A percentile compares a stretch with the other conserved stretches of the same genome.
These are phyloP conservation scores for Abrus pulchellus DNA, from an alignment of 306 rosid genomes.

Conservation along the genomic window DNA sequence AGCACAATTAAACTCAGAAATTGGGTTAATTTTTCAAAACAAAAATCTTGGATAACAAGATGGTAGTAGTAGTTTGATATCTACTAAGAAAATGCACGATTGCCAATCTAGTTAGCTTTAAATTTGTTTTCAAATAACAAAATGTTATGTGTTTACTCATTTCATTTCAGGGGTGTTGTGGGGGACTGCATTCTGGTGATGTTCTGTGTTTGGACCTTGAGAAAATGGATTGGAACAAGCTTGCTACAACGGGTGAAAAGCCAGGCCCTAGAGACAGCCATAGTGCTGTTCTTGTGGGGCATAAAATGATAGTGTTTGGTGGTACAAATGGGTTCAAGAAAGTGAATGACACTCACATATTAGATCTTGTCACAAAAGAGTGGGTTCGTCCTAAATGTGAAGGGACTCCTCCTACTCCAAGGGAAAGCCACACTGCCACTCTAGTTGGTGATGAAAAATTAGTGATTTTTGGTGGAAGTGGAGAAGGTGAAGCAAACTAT, in stretches of 20 bases:
- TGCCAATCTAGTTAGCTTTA: neutral
- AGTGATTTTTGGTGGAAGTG: constrained; percentile 94
- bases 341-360: constrained; percentile 79
- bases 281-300: constrained; percentile 72
- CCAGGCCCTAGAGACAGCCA: constrained; percentile 99
- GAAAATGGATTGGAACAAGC: constrained; percentile 81
- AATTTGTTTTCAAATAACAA: constrained; percentile 6
- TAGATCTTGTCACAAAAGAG: constrained; percentile 74
- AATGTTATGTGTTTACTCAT: neutral
- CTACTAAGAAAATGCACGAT: neutral
- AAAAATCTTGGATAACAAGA: neutral
- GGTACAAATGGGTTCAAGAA: constrained; percentile 94
- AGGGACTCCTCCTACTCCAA: constrained; percentile 85
- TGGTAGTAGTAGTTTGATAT: too few relatives aligned
- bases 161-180: constrained; percentile 88
- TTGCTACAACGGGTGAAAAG: constrained; percentile 70
- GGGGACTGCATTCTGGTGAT: constrained; percentile 90
- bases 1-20: neutral
- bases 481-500: constrained; percentile 89
- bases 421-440: constrained; percentile 93
- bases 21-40: neutral
- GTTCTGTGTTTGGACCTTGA: constrained; percentile 77
- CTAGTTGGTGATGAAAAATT: constrained; percentile 73
- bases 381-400: constrained; percentile 79
- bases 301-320: constrained; percentile 87